Evolutionary conservation across 352 stramenopile species (phyloP).

Genomic region (Pythium apleroticum): DNA sequence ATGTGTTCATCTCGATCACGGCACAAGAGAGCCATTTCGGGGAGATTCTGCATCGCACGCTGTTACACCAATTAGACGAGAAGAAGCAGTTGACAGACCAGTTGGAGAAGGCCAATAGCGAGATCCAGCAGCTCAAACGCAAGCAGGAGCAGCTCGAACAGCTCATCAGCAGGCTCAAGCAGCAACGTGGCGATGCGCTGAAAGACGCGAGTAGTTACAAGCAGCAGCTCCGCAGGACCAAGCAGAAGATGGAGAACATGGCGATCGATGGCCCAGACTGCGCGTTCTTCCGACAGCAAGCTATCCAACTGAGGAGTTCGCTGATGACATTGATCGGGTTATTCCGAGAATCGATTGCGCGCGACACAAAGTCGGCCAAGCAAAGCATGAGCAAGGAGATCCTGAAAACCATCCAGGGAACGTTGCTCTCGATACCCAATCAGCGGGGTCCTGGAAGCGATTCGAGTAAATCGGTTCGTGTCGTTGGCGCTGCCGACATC

Average conservation of each 20-base stretch:
- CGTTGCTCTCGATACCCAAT: slow-evolving; percentile 3
- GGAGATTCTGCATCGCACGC: slow-evolving; percentile 45
- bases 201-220: slow-evolving; percentile 67
- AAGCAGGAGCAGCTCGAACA: slow-evolving; percentile 43
- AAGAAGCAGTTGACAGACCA: slow-evolving; percentile 34
- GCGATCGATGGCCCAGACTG: slow-evolving; percentile 33
- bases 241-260: slow-evolving; percentile 35
- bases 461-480: slow-evolving; percentile 1
- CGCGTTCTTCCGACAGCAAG: slow-evolving; percentile 47
- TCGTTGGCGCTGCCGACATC: neutral
- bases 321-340: slow-evolving; percentile 43
- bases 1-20: slow-evolving; percentile 59
- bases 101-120: slow-evolving; percentile 25
- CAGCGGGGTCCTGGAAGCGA: neutral
- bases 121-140: slow-evolving; percentile 31
- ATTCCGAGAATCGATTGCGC: slow-evolving; percentile 45
- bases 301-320: slow-evolving; percentile 35
- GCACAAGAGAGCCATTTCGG: slow-evolving; percentile 60
- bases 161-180: slow-evolving; percentile 48
- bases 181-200: slow-evolving; percentile 43
- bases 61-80: slow-evolving; percentile 41
- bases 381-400: slow-evolving; percentile 60
- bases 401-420: slow-evolving; percentile 20
- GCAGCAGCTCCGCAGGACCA: slow-evolving; percentile 50
- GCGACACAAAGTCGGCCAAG: slow-evolving; percentile 61